Conservation (phyloP, 2,329 filamentous ascomycete genomes). For the Colletotrichum musae region DNA sequence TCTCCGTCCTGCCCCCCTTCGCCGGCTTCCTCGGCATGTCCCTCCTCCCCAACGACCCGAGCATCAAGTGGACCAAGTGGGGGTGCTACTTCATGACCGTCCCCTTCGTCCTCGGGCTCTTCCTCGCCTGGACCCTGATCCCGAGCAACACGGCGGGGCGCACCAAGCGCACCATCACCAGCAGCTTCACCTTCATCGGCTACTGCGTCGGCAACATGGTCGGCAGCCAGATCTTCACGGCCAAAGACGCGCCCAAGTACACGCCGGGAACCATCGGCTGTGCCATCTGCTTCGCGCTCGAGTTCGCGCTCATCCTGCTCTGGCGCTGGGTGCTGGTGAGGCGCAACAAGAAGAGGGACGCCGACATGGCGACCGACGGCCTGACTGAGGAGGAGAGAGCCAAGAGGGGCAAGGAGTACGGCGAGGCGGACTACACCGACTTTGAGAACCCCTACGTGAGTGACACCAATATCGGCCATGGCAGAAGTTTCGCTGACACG, state of each 20-base stretch:
- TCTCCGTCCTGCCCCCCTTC: slow-evolving; percentile 52
- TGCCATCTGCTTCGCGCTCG: slow-evolving; percentile 54
- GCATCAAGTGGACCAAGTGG: slow-evolving; percentile 55
- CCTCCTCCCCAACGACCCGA: slow-evolving; percentile 50
- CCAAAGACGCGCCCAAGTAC: slow-evolving; percentile 59
- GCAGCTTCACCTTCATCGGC: slow-evolving; percentile 60
- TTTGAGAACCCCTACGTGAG: slow-evolving; percentile 54
- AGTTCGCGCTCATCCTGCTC: slow-evolving; percentile 53
- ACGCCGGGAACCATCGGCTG: slow-evolving; percentile 58
- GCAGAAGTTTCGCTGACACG: not conserved
- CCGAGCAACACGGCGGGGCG: slow-evolving; percentile 62
- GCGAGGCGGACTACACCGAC: slow-evolving; percentile 55
- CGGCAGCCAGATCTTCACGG: slow-evolving; percentile 61
- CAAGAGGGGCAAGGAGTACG: slow-evolving; percentile 50
- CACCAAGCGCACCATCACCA: slow-evolving; percentile 62
- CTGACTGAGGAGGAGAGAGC: slow-evolving; percentile 52
- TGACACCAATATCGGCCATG: not conserved
- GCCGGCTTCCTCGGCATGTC: slow-evolving; percentile 55
- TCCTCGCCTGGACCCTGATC: slow-evolving; percentile 46
- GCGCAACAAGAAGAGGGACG: slow-evolving; percentile 55
- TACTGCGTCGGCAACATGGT: slow-evolving; percentile 65
- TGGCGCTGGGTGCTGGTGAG: slow-evolving; percentile 58
- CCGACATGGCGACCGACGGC: slow-evolving; percentile 47
- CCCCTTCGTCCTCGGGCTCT: slow-evolving; percentile 44
- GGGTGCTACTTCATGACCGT: slow-evolving; percentile 55